Conservation (phyloP, 1,139 yeast genomes). For the Taphrina deformans region DNA sequence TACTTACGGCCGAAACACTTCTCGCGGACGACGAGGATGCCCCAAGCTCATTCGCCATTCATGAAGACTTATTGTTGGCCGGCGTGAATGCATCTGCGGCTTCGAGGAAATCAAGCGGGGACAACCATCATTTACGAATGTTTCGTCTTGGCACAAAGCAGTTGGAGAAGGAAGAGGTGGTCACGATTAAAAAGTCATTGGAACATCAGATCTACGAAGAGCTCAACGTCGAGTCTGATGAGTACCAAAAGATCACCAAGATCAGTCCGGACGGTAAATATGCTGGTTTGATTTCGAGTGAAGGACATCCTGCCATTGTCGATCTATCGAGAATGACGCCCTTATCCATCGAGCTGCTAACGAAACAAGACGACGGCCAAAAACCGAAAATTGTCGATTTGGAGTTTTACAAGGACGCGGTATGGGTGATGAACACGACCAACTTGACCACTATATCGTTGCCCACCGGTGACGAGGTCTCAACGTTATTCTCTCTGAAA, state of each 20-base stretch:
- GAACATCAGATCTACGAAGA: conserved; percentile 12
- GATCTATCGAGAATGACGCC: neutral
- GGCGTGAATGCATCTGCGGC: conserved; percentile 27
- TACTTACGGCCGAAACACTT: conserved; percentile 12
- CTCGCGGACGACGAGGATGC: conserved; percentile 30
- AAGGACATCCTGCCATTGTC: conserved; percentile 23
- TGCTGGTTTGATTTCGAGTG: conserved; percentile 23
- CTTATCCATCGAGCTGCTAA: neutral
- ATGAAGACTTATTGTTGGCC: conserved; percentile 19
- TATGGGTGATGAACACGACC: conserved; percentile 6
- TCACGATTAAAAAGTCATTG: neutral
- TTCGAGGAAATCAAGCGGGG: conserved; percentile 1
- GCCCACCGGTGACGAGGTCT: conserved; percentile 5
- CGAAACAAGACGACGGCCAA: neutral
- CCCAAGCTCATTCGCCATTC: conserved; percentile 23
- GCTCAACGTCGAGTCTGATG: conserved; percentile 17
- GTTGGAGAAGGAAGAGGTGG: neutral
- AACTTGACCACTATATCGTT: neutral
- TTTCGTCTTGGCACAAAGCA: conserved; percentile 2
- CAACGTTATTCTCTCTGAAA: neutral
- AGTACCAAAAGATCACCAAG: conserved; percentile 26
- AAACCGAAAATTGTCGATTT: conserved; percentile 2
- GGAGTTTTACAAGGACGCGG: conserved; percentile 12
- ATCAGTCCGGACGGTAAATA: conserved; percentile 19
- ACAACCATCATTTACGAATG: conserved; percentile 28